phyloP scores from a whole-genome alignment of 257 asterid genomes.

The Solanum stenotomum region DNA sequence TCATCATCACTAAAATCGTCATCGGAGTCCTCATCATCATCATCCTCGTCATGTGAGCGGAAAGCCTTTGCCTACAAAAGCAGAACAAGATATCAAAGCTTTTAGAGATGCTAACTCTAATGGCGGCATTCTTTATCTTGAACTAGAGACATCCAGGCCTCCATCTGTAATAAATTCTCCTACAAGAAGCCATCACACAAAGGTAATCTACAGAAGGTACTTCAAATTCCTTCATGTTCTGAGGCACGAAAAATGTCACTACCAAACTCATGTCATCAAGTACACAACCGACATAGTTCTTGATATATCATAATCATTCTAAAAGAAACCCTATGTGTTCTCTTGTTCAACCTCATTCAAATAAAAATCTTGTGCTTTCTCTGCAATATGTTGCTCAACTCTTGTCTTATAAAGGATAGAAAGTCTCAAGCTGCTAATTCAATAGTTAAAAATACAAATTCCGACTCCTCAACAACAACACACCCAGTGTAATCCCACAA shows the following conservation, averaged over 20 bases:
- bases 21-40: constrained; percentile 63
- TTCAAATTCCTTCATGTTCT: not conserved
- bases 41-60: constrained; percentile 54
- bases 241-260: not conserved
- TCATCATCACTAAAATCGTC: constrained; percentile 97
- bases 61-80: constrained; percentile 74
- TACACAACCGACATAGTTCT: not conserved
- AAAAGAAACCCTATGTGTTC: not conserved
- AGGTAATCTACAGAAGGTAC: not conserved
- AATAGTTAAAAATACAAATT: not conserved
- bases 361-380: not conserved
- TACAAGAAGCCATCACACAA: not conserved
- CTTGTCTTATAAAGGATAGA: not conserved
- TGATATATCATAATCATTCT: not conserved
- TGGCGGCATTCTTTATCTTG: not conserved
- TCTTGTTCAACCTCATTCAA: not conserved
- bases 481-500: not conserved
- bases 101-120: not conserved
- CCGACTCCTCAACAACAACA: not conserved
- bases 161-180: not conserved
- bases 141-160: not conserved
- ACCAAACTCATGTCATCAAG: not conserved
- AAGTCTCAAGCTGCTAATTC: not conserved
- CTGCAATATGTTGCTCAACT: not conserved
- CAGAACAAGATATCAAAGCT: not conserved